Evolutionary conservation across 306 rosid species (phyloP).

Genomic region (Begonia masoniana): DNA sequence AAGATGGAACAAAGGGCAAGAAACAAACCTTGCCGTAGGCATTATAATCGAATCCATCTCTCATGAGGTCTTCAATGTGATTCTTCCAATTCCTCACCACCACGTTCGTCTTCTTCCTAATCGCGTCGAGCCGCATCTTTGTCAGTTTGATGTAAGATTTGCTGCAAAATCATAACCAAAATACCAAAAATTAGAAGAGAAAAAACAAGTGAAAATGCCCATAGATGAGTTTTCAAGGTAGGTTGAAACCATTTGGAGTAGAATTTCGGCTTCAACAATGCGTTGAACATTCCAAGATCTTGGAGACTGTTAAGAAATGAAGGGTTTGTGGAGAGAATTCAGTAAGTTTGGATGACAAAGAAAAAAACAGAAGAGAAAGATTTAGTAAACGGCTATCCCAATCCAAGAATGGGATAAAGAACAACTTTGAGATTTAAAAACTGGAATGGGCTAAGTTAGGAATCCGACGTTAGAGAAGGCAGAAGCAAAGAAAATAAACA

Average conservation of each 20-base stretch:
- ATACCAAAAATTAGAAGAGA: too few relatives aligned
- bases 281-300: constrained; percentile 27
- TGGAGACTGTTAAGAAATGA: too few relatives aligned
- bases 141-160: constrained; percentile 26
- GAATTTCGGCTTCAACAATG: constrained; percentile 45
- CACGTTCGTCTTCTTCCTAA: constrained; percentile 36
- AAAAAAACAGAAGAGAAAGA: too few relatives aligned
- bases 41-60: constrained; percentile 26
- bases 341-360: too few relatives aligned
- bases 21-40: constrained; percentile 58
- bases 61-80: constrained; percentile 56
- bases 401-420: too few relatives aligned
- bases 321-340: too few relatives aligned
- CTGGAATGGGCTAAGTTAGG: too few relatives aligned
- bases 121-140: constrained; percentile 35
- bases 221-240: neutral
- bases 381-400: too few relatives aligned
- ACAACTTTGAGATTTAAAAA: too few relatives aligned
- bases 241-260: constrained; percentile 43
- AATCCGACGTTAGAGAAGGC: too few relatives aligned
- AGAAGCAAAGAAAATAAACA: too few relatives aligned
- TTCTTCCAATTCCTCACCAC: constrained; percentile 37
- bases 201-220: too few relatives aligned
- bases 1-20: neutral
- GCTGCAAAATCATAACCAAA: constrained; percentile 19